These are phyloP conservation scores for Chlorella variabilis DNA, from an alignment of 163 green algal genomes.

Conservation along the genomic window DNA sequence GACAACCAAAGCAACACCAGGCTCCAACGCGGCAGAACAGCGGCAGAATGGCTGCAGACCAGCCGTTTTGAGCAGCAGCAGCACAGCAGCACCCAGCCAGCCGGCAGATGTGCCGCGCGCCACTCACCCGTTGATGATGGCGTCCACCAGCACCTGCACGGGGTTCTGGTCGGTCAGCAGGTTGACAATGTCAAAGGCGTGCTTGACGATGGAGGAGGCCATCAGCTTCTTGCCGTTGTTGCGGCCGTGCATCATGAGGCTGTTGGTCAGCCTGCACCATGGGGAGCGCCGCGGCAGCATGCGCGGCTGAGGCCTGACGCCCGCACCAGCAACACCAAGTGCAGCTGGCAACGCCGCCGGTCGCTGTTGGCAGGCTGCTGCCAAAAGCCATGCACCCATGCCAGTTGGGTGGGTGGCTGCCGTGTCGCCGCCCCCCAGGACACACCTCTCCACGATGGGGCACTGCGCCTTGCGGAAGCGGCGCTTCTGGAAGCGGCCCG, in stretches of 20 bases:
- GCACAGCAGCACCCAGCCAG: too few relatives aligned
- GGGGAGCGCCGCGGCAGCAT: background rate
- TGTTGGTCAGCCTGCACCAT: constrained; percentile 87
- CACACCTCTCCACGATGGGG: constrained; percentile 97
- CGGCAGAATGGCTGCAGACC: too few relatives aligned
- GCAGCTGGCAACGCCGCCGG: too few relatives aligned
- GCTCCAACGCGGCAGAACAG: too few relatives aligned
- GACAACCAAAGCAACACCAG: too few relatives aligned
- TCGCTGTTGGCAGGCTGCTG: too few relatives aligned
- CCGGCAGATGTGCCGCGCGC: background rate
- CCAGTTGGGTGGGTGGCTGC: too few relatives aligned
- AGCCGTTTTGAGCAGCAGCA: too few relatives aligned
- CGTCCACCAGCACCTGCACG: constrained; percentile 98
- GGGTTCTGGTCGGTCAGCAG: constrained; percentile 99
- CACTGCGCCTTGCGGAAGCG: constrained; percentile 99
- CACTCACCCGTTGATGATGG: constrained; percentile 98
- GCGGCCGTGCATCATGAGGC: constrained; percentile 99
- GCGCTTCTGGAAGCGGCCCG: constrained; percentile 97
- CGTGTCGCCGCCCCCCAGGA: too few relatives aligned
- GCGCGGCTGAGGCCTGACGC: too few relatives aligned
- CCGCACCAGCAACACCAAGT: too few relatives aligned
- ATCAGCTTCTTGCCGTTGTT: constrained; percentile 99
- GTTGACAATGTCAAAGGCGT: constrained; percentile 99
- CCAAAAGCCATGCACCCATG: too few relatives aligned
- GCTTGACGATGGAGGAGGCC: constrained; percentile 96